Percentiles rank a stretch among this genome's conserved stretches.
Conservation (phyloP, 257 asterid genomes). For the Primulina huaijiensis region DNA sequence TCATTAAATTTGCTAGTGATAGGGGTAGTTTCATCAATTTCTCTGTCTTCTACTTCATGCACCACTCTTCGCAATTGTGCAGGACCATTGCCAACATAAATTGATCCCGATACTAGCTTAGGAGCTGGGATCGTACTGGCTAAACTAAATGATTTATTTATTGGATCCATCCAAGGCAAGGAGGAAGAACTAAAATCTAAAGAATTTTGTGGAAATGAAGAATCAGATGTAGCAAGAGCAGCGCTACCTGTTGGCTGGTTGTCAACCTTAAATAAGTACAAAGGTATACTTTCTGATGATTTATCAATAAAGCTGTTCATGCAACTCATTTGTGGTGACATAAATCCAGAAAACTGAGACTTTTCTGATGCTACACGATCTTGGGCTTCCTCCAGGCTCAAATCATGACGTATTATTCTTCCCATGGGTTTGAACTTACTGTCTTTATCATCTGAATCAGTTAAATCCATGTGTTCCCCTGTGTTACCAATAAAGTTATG, state of each 20-base stretch:
- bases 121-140: conserved; percentile 77
- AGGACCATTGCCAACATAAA: conserved; percentile 71
- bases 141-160: conserved; percentile 73
- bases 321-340: conserved; percentile 91
- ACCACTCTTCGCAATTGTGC: conserved; percentile 85
- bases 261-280: conserved; percentile 85
- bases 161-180: conserved; percentile 89
- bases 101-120: conserved; percentile 75
- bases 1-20: conserved; percentile 61
- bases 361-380: conserved; percentile 75
- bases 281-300: conserved; percentile 88
- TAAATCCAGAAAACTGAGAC: conserved; percentile 86
- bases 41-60: conserved; percentile 92
- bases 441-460: conserved; percentile 44
- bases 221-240: conserved; percentile 54
- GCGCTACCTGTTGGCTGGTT: conserved; percentile 46
- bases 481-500: conserved; percentile 35
- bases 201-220: conserved; percentile 58
- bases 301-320: conserved; percentile 86
- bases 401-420: conserved; percentile 45
- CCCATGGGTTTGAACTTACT: conserved; percentile 56
- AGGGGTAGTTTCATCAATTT: conserved; percentile 64
- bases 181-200: conserved; percentile 86
- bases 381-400: conserved; percentile 41
- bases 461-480: conserved; percentile 35